Base-by-base conservation (phyloP, 345 rosid species). In the Camelina neglecta region DNA sequence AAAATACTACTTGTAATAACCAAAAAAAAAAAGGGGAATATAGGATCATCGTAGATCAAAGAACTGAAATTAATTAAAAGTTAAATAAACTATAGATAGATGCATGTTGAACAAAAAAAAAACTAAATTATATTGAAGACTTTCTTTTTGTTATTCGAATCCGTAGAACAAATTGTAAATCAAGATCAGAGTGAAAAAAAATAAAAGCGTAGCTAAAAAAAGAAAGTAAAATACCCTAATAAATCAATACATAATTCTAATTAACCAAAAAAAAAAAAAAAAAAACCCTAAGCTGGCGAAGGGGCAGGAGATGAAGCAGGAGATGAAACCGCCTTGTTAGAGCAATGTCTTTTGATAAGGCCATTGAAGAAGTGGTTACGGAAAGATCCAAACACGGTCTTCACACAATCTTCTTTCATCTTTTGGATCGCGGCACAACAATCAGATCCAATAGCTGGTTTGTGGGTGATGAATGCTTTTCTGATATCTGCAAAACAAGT, bases 311-410 rank as follows among this genome's bases (percentile, higher is more conserved):
- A 16, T 41, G 67, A 26, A 26, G 5, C 31, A 26, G 31, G 31
- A 26, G 31, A 35, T 35, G 38, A 35, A 39, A 24, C 50, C 7
- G 10, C 51, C 7, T 39, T 39, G 51, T 29, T 56, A 11, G 51
- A 54, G 41, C 64, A 69, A 56, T 41, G 51, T n/a, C 8, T 4
- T 21, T 69, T 55, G 24, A 55, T 51, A 56, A 15, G 42, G 18
- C 7, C 26, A n/a, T 54, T 39, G 41, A 55, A 69, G 16, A 69
- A 69, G 8, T 21, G 51, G 20, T 42, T 69, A 5, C 13, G 63
- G 18, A 69, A 69, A 10, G 62, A 41, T 54, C 73, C 63, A 15
- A 69, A 69, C 5, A 24, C 41, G 0, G 73, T 69, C 16, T 69
- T 55, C 53, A 55, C 62, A 24, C 73, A 69, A 41, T 55, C 53